Evolutionary conservation across 1,284 basidiomycete species (phyloP).

Genomic region (Malassezia slooffiae): DNA sequence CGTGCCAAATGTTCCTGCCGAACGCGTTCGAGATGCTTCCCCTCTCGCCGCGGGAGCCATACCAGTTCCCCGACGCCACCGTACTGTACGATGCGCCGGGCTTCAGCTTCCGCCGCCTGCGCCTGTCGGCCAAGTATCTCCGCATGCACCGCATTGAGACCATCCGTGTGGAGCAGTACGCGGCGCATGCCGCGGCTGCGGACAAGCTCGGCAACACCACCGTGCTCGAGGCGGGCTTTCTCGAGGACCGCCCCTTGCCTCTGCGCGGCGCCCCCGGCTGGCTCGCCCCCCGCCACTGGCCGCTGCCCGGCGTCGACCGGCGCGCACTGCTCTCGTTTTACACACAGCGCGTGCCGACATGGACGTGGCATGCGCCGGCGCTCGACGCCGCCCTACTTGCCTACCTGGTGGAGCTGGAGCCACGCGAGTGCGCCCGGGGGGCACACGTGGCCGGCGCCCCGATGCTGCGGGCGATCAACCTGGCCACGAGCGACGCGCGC

Average conservation of each 20-base stretch:
- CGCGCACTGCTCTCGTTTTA: constrained; percentile 2
- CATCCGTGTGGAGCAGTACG: constrained; percentile 24
- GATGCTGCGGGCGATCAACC: constrained; percentile 25
- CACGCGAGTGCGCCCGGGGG: constrained; percentile 19
- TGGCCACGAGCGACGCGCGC: constrained; percentile 28
- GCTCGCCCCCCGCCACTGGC: constrained; percentile 3
- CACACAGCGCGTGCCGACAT: constrained; percentile 5
- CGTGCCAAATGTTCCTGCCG: constrained; percentile 10
- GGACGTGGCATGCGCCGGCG: constrained; percentile 20
- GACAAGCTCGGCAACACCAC: constrained; percentile 19
- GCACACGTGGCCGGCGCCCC: too few species aligned
- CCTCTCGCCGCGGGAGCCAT: constrained; percentile 4
- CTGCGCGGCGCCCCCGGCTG: constrained; percentile 6
- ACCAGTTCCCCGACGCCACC: constrained; percentile 19
- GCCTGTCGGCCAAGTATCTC: constrained; percentile 18
- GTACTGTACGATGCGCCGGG: constrained; percentile 25
- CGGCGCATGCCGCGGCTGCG: constrained; percentile 1
- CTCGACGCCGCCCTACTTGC: constrained; percentile 28
- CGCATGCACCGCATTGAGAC: constrained; percentile 19
- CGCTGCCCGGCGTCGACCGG: neutral
- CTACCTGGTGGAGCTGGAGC: constrained; percentile 19
- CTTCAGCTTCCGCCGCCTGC: constrained; percentile 19
- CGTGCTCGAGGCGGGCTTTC: constrained; percentile 21
- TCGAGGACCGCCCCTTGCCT: constrained; percentile 7
- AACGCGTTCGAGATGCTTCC: constrained; percentile 14